Conservation (phyloP, 345 rosid genomes). For the Pistacia integerrima region DNA sequence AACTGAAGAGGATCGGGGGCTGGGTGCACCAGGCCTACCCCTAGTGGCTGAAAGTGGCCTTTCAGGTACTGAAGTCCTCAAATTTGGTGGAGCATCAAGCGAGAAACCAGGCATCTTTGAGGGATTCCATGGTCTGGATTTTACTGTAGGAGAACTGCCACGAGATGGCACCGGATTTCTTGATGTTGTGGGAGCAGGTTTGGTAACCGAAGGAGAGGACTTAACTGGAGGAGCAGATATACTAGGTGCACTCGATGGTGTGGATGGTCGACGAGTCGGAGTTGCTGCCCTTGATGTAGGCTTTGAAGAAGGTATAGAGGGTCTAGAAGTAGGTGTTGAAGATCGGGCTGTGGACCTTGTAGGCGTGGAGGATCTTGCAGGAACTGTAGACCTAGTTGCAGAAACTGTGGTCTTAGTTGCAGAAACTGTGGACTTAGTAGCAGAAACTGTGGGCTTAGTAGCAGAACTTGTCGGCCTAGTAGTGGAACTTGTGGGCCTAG, state of each 20-base stretch:
- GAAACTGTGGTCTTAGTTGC: conserved; percentile 40
- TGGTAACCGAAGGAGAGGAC: conserved; percentile 47
- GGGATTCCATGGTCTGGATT: conserved; percentile 94
- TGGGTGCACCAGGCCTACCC: conserved; percentile 96
- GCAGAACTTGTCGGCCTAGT: conserved; percentile 29
- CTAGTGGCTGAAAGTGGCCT: conserved; percentile 92
- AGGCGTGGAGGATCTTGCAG: conserved; percentile 80
- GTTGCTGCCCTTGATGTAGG: conserved; percentile 76
- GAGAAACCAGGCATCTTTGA: conserved; percentile 99
- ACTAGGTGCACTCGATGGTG: conserved; percentile 53
- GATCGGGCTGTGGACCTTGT: conserved; percentile 81
- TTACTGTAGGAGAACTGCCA: conserved; percentile 73
- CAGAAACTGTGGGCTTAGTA: conserved; percentile 50
- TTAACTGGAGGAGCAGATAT: conserved; percentile 53
- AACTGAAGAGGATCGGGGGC: conserved; percentile 82
- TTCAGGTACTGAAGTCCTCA: conserved; percentile 83
- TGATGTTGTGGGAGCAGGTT: conserved; percentile 41
- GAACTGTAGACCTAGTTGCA: conserved; percentile 42
- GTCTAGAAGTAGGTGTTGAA: conserved; percentile 82
- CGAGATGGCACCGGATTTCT: conserved; percentile 64
- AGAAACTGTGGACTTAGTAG: conserved; percentile 55
- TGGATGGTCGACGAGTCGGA: conserved; percentile 80
- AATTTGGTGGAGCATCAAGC: conserved; percentile 92
- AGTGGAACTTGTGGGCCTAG: conserved; percentile 37
- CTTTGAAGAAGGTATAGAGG: conserved; percentile 70